Conservation (phyloP, 176 grass and related monocot genomes). For the Eleusine indica region DNA sequence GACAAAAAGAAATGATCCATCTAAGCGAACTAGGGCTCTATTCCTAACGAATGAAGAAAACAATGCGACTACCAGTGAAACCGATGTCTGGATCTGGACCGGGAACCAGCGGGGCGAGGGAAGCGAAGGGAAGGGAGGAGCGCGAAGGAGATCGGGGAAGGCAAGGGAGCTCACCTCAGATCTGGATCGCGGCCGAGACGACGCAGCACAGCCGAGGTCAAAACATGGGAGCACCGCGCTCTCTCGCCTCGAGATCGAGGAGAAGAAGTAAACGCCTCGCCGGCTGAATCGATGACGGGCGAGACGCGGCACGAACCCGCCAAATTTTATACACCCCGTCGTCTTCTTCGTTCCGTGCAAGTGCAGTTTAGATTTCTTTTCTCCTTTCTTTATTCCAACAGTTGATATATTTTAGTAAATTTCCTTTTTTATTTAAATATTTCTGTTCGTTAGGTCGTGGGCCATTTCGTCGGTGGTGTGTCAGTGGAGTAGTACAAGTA, state of each 20-base stretch:
- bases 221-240: constrained; percentile 23
- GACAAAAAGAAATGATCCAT: not conserved
- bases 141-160: not conserved
- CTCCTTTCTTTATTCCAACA: not conserved
- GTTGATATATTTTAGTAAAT: not conserved
- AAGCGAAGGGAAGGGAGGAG: not conserved
- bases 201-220: constrained; percentile 39
- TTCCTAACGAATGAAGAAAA: not conserved
- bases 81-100: not conserved
- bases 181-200: constrained; percentile 41
- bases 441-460: not conserved
- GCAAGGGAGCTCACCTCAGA: constrained; percentile 39
- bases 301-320: constrained; percentile 48
- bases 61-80: not conserved
- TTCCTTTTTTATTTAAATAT: not conserved
- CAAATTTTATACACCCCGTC: constrained; percentile 30
- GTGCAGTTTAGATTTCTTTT: not conserved
- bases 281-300: constrained; percentile 29
- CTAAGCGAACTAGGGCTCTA: not conserved
- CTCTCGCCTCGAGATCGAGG: constrained; percentile 44
- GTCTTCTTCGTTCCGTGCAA: not conserved
- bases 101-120: not conserved
- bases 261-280: constrained; percentile 43
- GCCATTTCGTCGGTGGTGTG: constrained; percentile 19
- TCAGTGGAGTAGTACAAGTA: not conserved